Evolutionary conservation across 2,329 filamentous ascomycete genomes (phyloP).

Genomic region (Pseudopithomyces maydicus): DNA sequence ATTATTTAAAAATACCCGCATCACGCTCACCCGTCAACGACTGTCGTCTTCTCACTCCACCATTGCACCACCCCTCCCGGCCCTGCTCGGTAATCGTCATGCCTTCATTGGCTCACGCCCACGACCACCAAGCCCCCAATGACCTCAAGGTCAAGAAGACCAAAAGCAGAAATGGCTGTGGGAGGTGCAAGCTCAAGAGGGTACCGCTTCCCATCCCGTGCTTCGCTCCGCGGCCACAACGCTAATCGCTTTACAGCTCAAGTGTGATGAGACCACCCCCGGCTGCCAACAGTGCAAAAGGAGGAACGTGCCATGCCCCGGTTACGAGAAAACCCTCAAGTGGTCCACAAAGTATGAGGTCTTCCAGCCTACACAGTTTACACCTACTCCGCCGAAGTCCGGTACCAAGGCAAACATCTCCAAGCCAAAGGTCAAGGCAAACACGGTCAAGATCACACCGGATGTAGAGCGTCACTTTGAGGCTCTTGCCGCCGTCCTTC

Average conservation of each 20-base stretch:
- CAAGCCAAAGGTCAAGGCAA: conserved; percentile 10
- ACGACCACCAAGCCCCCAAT: conserved; percentile 29
- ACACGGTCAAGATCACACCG: conserved; percentile 25
- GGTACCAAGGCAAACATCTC: conserved; percentile 13
- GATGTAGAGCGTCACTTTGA: conserved; percentile 42
- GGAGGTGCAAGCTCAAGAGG: conserved; percentile 43
- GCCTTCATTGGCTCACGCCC: conserved; percentile 31
- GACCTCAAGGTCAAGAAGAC: conserved; percentile 40
- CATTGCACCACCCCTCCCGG: conserved; percentile 6
- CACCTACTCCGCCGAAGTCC: conserved; percentile 22
- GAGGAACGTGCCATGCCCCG: conserved; percentile 51
- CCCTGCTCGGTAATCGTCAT: conserved; percentile 21
- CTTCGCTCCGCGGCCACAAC: background rate
- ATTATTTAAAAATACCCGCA: conserved; percentile 19
- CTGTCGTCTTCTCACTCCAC: conserved; percentile 11
- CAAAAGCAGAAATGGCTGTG: conserved; percentile 43
- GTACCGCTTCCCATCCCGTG: conserved; percentile 19
- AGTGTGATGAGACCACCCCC: conserved; percentile 52
- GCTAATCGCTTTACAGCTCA: conserved; percentile 40
- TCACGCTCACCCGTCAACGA: conserved; percentile 20
- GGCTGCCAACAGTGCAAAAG: conserved; percentile 51
- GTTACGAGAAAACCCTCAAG: conserved; percentile 53
- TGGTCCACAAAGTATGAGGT: conserved; percentile 58
- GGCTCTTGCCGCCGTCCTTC: conserved; percentile 44
- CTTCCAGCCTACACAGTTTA: conserved; percentile 41